Percentiles rank a stretch among this genome's conserved stretches.
phyloP scores from a whole-genome alignment of 179 eudicot genomes.

The Beta lomatogona region DNA sequence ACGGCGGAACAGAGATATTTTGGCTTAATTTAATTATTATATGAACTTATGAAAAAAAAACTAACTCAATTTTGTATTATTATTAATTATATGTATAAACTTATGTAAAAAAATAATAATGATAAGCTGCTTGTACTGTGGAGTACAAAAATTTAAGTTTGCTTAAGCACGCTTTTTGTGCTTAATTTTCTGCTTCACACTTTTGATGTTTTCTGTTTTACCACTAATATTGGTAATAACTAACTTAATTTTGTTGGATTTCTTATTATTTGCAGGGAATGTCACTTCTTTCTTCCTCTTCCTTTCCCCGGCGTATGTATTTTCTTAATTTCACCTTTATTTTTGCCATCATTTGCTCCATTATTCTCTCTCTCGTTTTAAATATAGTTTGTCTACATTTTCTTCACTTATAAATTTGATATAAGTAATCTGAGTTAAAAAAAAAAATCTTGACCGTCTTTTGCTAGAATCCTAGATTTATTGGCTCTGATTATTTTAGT shows the following conservation, averaged over 20 bases:
- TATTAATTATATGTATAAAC: background rate
- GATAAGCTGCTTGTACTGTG: background rate
- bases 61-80: too few relatives aligned
- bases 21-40: background rate
- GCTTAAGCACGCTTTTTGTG: background rate
- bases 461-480: too few relatives aligned
- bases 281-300: constrained; percentile 33
- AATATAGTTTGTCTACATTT: background rate
- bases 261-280: constrained; percentile 35
- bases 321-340: background rate
- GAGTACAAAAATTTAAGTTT: constrained; percentile 11
- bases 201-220: background rate
- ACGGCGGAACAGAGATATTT: background rate
- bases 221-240: background rate
- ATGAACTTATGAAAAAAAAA: background rate
- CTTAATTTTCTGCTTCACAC: background rate
- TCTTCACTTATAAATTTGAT: too few relatives aligned
- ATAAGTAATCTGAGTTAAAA: too few relatives aligned
- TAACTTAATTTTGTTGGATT: background rate
- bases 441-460: too few relatives aligned
- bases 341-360: background rate
- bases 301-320: constrained; percentile 26
- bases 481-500: too few relatives aligned
- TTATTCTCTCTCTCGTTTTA: too few relatives aligned
- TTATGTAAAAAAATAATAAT: too few relatives aligned